Evolutionary conservation across 805 yeast species (phyloP).

Genomic region (Pichia manshurica): DNA sequence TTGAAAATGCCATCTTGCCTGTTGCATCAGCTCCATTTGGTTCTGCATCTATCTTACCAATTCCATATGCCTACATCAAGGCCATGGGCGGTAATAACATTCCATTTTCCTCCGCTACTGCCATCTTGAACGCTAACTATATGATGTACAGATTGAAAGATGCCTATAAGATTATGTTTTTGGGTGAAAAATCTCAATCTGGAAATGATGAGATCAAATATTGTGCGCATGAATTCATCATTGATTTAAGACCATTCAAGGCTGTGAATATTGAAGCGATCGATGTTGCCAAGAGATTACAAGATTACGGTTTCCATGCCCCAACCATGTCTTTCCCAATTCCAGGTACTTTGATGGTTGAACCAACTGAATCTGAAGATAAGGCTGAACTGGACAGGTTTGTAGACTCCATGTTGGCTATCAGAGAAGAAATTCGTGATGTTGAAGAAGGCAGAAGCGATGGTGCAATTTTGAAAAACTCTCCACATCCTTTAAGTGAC

Average conservation of each 20-base stretch:
- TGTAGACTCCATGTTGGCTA: conserved; percentile 78
- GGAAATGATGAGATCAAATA: conserved; percentile 42
- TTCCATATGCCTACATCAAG: conserved; percentile 91
- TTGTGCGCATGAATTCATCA: conserved; percentile 95
- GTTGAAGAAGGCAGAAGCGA: conserved; percentile 59
- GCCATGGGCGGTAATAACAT: conserved; percentile 84
- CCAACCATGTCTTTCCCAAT: conserved; percentile 99
- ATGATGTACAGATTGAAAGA: conserved; percentile 75
- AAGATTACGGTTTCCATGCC: conserved; percentile 98
- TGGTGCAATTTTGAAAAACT: conserved; percentile 72
- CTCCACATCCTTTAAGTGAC: conserved; percentile 89
- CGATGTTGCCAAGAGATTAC: conserved; percentile 93
- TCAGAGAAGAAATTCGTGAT: conserved; percentile 74
- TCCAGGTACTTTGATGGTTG: conserved; percentile 95
- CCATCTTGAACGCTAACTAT: conserved; percentile 93
- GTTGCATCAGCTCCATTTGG: conserved; percentile 95
- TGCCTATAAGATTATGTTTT: conserved; percentile 71
- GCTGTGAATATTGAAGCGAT: conserved; percentile 82
- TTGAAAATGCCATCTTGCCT: conserved; percentile 54
- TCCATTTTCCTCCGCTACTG: conserved; percentile 81
- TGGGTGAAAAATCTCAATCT: conserved; percentile 36
- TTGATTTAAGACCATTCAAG: conserved; percentile 85
- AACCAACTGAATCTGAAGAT: conserved; percentile 95
- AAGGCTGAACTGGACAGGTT: conserved; percentile 85
- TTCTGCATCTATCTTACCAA: conserved; percentile 87